Base-by-base conservation (phyloP, 345 rosid genomes). In the Microcos paniculata region DNA sequence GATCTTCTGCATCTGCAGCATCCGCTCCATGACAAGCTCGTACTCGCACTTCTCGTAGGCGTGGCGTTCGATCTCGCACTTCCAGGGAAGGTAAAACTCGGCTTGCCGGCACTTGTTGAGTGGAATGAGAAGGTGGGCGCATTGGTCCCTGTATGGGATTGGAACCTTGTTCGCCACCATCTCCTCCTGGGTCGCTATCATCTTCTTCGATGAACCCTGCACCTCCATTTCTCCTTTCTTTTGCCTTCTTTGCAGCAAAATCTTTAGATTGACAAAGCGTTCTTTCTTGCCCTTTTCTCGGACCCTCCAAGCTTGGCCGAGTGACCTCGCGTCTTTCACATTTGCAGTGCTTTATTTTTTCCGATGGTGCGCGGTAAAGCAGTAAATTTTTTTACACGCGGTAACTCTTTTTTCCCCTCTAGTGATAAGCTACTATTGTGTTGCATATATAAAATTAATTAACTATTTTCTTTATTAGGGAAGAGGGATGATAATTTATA, bases 1-100 rank as follows among this genome's bases (percentile, higher is more conserved):
- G 86, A 96, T 96, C 94, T 92, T 94, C 89, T 94, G 93, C 99
- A 96, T 94, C 93, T 89, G 82, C 30, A 94, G 93, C 98, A 96
- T 96, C 42, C 99, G 81, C 86, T 94, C 98, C 98, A 92, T 96
- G 56, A 96, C 96, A 45, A 96, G 98, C 87, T 96, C 98, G 90
- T 94, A 96, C 72, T 88, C 94, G 73, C 99, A 96, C 90, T 96
- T 94, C 89, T 96, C 98, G 75, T 96, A 96, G 74, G 83, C 62
- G 80, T 96, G 99, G 66, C 99, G 96, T 80, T 94, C 92, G 76
- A 84, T 85, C 83, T 94, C 98, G 86, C 99, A 96, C 75, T 96
- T 96, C 99, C 99, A 96, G 0, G 99, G 99, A 14, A 96, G 88
- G 85, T 82, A 96, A 58, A 92, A 88, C 94, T 94, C 98, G 0